Base-by-base conservation (phyloP, 2,329 filamentous ascomycete genomes). In the Macrophomina tecta region DNA sequence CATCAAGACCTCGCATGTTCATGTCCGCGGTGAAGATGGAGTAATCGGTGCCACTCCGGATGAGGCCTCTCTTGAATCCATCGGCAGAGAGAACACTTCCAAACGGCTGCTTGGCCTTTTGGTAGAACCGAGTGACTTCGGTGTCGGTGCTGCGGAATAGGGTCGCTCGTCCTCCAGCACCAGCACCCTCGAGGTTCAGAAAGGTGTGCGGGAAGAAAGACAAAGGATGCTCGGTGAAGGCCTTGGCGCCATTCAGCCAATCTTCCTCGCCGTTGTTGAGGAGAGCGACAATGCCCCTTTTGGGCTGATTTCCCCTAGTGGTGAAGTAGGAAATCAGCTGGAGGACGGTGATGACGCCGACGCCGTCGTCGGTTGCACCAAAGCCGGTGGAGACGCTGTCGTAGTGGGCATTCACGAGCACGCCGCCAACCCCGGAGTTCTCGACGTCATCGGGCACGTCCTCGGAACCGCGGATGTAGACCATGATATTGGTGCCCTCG, bases 181-280 rank as follows among this genome's bases (percentile, higher is more conserved):
- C 95, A 48, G 94, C 94, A 12, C 95, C 95, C 79, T 99, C 95
- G 16, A 99, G 87, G 72, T 99, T 99, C 70, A 98, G 82, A 75
- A 99, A 98, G 0, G 92, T 93, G 74, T 94, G 91, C 9, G 92
- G 87, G 66, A 96, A 91, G 63, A 87, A 88, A 11, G 92, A 88
- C 69, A 97, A 84, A 0, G 93, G 91, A 76, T 94, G 93, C 71
- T 93, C 89, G 34, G 91, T 89, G 74, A 96, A 97, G 5, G 91
- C 93, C 68, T 88, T 87, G 6, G 94, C 93, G 0, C 95, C 95
- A 70, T 96, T 92, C 11, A 98, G 82, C 42, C 89, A 95, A 73
- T 98, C 94, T 76, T 99, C 95, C 75, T 99, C 95, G 42, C 91
- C 94, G 74, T 98, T 97, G 83, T 99, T 99, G 75, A 98, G 86